Base-by-base conservation (phyloP, 225 moss, liverwort and hornwort species). In the Ulota crispa region DNA sequence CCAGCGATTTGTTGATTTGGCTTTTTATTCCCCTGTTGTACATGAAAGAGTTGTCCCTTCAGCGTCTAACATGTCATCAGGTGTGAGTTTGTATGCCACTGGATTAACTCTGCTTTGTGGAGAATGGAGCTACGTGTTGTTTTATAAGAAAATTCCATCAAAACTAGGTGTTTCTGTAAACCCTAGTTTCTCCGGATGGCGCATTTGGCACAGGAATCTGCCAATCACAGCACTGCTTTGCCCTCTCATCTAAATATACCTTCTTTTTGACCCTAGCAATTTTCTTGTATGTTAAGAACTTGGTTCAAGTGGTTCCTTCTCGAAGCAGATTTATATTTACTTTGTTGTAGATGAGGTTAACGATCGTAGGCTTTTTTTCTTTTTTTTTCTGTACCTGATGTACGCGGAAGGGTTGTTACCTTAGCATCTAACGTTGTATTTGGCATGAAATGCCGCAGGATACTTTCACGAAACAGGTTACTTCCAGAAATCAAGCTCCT, bases 391-490 rank as follows among this genome's bases (percentile, higher is more conserved):
- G 27, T 21, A 26, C 52, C 39, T 67, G 27, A 8, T 74, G 37
- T 52, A 5, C 4, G 42, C 19, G 53, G n/a, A 26, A n/a, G 5
- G 20, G 24, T 11, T 63, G 42, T 82, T 52, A 32, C 15, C 11
- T 73, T 6, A 70, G 8, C 37, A 45, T 67, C 61, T 88, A 20
- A 80, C 27, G 18, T 75, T 45, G 73, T 14, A 42, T 60, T 39
- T 68, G 71, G 65, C 55, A 16, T 77, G 76, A 56, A 47, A 59
- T 78, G 47, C 79, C 79, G 82, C 88, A 90, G 90, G 93, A 91
- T 68, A 86, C 85, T n/a, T 89, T 89, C 70, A 80, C 83, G 65
- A 87, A 79, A 83, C 86, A 77, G 45, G 82, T 56, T 45, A 71
- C 81, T 83, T 82, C 76, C 43, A 78, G 68, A 68, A 77, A 85